phyloP scores from a whole-genome alignment of 345 rosid genomes.

The Arabis alpina region DNA sequence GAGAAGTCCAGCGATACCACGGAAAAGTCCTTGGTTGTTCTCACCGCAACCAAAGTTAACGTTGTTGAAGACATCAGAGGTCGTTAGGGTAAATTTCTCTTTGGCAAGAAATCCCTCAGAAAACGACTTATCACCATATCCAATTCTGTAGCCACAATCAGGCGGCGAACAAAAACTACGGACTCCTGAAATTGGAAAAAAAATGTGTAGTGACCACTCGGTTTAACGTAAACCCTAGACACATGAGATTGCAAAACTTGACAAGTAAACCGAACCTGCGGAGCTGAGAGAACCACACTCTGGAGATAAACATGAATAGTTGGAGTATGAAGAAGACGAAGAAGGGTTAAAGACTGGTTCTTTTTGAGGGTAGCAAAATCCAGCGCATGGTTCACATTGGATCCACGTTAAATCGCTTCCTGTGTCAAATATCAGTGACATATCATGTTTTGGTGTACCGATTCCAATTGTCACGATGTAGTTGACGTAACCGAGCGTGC shows the following conservation, averaged over 20 bases:
- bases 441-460: slow-evolving; percentile 56
- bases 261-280: slow-evolving; percentile 36
- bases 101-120: slow-evolving; percentile 58
- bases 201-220: too few species aligned
- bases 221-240: too few species aligned
- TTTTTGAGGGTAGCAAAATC: slow-evolving; percentile 51
- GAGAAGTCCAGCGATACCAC: slow-evolving; percentile 60
- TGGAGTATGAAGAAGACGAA: slow-evolving; percentile 52
- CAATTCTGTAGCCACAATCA: slow-evolving; percentile 58
- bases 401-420: slow-evolving; percentile 75
- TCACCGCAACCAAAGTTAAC: slow-evolving; percentile 77
- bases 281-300: slow-evolving; percentile 51
- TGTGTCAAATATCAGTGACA: slow-evolving; percentile 58
- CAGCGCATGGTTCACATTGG: slow-evolving; percentile 54
- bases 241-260: background rate
- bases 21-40: slow-evolving; percentile 61
- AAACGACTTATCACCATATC: slow-evolving; percentile 66
- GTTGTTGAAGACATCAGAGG: slow-evolving; percentile 45
- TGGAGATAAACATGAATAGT: slow-evolving; percentile 55
- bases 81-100: slow-evolving; percentile 59
- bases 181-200: slow-evolving; percentile 44
- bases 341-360: slow-evolving; percentile 54
- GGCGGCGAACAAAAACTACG: slow-evolving; percentile 44
- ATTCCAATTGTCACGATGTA: slow-evolving; percentile 58
- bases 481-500: slow-evolving; percentile 45